Evolutionary conservation across 192 early-diverging fungal genomes (phyloP), one percentile per base, ranked within the genome.

Genomic region (Linderina pennispora): DNA sequence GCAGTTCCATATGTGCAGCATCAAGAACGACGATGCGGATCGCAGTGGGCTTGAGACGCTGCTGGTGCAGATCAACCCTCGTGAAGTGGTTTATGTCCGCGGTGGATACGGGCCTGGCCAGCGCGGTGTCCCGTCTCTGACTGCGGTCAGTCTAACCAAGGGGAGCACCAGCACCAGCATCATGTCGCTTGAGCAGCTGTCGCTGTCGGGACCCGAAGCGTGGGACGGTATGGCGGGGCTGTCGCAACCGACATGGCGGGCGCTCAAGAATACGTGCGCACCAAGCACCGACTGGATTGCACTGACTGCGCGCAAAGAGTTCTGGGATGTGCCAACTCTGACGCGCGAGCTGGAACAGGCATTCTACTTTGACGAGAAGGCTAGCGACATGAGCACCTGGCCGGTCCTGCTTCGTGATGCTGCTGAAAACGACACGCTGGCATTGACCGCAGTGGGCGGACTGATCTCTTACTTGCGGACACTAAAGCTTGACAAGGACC

Each of bases 11-110:
- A 25, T 97, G 35, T 80, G 83, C 35, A 56, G 58, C 2, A 72
- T 74, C 6, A 88, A 87, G 36, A 58, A 79, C 17, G 97, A 99
- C 58, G 97, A 97, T 55, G 62, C 77, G 15, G 80, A 92, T 54
- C 76, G 93, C 23, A 92, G 92, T 8, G 76, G 76, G 23, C 78
- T 99, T n/a, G 92, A 97, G 50, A 99, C 97, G 0, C 62, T 99
- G 38, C 74, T 97, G 13, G 81, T 89, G 53, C 97, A 99, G 68
- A 58, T 93, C 10, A 89, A 85, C 52, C 97, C 97, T 8, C 80
- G 78, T 19, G 97, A 99, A 58, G 53, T 99, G n/a, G 80, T 99
- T 0, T 66, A 62, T 23, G 70, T 74, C 36, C 70, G 62, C 13
- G 70, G 70, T 28, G 69, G 69, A 14, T 62, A 62, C 4, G 58